Conservation (phyloP, 495 filamentous ascomycete genomes). For the Halenospora varia region DNA sequence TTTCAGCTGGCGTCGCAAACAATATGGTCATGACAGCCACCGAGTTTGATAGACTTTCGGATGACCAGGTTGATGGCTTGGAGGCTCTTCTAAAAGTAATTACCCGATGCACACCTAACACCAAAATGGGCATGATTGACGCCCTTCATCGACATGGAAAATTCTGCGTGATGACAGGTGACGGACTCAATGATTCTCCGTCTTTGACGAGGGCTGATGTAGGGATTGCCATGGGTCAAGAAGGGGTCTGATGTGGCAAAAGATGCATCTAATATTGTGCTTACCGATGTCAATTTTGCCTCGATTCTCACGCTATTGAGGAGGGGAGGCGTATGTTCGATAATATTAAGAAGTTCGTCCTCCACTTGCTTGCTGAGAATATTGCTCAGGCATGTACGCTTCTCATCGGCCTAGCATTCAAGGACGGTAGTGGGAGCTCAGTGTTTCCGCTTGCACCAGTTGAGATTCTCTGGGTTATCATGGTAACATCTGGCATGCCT, state of each 20-base stretch:
- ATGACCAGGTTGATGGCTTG: constrained; percentile 55
- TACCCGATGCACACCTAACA: constrained; percentile 61
- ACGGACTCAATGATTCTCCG: constrained; percentile 78
- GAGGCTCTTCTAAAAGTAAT: constrained; percentile 63
- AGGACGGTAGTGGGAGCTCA: constrained; percentile 56
- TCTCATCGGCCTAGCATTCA: constrained; percentile 68
- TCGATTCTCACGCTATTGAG: constrained; percentile 67
- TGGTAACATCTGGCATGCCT: constrained; percentile 68
- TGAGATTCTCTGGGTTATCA: constrained; percentile 76
- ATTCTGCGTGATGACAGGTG: constrained; percentile 74
- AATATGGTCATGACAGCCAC: constrained; percentile 65
- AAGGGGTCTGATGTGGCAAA: constrained; percentile 74
- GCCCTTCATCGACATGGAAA: constrained; percentile 60
- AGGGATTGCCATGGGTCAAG: constrained; percentile 73
- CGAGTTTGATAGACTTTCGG: constrained; percentile 57
- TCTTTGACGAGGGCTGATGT: constrained; percentile 71
- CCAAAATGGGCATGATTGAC: constrained; percentile 69
- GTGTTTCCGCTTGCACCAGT: constrained; percentile 72
- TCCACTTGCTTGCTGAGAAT: constrained; percentile 71
- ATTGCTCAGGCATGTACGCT: constrained; percentile 65
- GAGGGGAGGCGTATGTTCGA: constrained; percentile 74
- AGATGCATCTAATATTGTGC: constrained; percentile 71
- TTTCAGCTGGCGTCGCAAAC: no score
- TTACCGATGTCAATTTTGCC: constrained; percentile 76
- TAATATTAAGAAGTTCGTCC: constrained; percentile 75